Percentiles rank a stretch among this genome's conserved stretches.
Evolutionary conservation across 1,284 basidiomycete species (phyloP).

Genomic region (Meira miltonrushii): DNA sequence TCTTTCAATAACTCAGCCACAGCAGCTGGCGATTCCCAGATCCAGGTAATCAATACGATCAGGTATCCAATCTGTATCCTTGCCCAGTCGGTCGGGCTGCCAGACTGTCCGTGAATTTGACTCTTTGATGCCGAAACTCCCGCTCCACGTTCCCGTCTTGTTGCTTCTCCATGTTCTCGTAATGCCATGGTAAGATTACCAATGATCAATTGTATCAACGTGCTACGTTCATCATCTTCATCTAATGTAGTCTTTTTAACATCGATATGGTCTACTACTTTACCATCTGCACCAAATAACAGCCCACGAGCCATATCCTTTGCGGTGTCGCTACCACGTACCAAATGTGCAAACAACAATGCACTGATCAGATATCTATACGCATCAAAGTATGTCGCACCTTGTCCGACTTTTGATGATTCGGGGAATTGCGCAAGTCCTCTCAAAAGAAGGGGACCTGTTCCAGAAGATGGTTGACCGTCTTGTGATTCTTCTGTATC

Average conservation of each 20-base stretch:
- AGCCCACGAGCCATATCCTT: conserved; percentile 59
- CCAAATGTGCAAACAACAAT: conserved; percentile 56
- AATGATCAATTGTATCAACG: conserved; percentile 58
- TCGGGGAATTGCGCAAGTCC: conserved; percentile 56
- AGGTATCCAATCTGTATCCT: conserved; percentile 81
- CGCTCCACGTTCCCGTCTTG: conserved; percentile 37
- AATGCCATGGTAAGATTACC: conserved; percentile 64
- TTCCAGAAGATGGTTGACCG: conserved; percentile 32
- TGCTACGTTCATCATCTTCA: conserved; percentile 56
- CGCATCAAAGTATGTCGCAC: conserved; percentile 55
- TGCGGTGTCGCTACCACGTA: conserved; percentile 58
- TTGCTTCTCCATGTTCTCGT: conserved; percentile 56
- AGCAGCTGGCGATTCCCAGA: conserved; percentile 88
- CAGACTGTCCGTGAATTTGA: conserved; percentile 12
- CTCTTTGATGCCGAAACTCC: conserved; percentile 13
- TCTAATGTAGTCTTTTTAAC: conserved; percentile 48
- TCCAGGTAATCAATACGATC: conserved; percentile 77
- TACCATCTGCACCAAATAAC: conserved; percentile 49
- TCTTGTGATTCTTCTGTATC: conserved; percentile 24
- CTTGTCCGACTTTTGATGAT: conserved; percentile 17
- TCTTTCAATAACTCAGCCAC: conserved; percentile 82
- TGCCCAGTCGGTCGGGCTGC: conserved; percentile 62
- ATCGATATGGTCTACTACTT: conserved; percentile 14
- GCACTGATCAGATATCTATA: conserved; percentile 53
- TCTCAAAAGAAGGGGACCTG: conserved; percentile 57